Conservation (phyloP, 495 filamentous ascomycete species). For the Xylaria cubensis region DNA sequence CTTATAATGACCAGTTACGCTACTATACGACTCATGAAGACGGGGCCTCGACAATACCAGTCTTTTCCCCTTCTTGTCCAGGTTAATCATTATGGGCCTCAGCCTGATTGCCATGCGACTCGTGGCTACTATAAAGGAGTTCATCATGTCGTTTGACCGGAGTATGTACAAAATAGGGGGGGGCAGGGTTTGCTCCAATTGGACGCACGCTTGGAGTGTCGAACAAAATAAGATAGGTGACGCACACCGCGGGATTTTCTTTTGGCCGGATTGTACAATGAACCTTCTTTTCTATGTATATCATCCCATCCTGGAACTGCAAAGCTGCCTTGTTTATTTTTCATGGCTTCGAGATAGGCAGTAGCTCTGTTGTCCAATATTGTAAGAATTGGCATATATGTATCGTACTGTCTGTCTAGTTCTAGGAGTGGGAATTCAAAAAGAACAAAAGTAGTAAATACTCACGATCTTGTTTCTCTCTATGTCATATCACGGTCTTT, state of each 20-base stretch:
- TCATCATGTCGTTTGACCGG: conserved; percentile 12
- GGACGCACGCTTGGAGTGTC: neutral
- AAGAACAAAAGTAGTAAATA: neutral
- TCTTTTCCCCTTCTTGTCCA: neutral
- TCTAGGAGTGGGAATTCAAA: neutral
- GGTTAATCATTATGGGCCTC: neutral
- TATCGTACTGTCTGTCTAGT: neutral
- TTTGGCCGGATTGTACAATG: conserved; percentile 15
- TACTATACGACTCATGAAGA: conserved; percentile 44
- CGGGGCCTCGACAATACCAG: neutral
- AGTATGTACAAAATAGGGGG: conserved; percentile 16
- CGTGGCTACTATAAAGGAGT: conserved; percentile 8
- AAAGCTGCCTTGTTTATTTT: neutral
- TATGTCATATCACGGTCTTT: neutral
- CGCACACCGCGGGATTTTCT: neutral
- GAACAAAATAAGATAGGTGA: conserved; percentile 16
- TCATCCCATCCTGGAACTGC: neutral
- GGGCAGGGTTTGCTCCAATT: neutral
- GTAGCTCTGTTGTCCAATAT: neutral
- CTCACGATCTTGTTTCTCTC: neutral
- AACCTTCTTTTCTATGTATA: conserved; percentile 21
- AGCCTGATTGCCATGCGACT: conserved; percentile 2
- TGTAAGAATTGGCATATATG: conserved; percentile 7
- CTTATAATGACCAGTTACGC: conserved; percentile 30
- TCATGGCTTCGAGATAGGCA: neutral